Percentiles rank a stretch among this genome's conserved stretches.
phyloP scores from a whole-genome alignment of 2,329 filamentous ascomycete species.

The Fusarium avenaceum region DNA sequence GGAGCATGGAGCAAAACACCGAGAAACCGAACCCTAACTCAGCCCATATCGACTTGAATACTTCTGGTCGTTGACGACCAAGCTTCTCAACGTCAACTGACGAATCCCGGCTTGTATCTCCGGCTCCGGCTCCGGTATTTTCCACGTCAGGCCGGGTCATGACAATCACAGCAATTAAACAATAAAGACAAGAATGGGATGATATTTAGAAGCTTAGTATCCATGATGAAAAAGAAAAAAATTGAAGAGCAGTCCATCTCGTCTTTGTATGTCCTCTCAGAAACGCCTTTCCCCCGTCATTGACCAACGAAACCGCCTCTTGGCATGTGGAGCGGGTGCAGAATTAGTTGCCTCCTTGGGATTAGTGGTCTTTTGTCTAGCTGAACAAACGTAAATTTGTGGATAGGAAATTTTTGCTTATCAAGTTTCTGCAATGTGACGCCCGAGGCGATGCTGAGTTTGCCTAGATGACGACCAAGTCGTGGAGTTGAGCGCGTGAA shows the following conservation, averaged over 20 bases:
- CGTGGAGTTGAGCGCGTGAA: constrained; percentile 29
- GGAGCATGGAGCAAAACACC: constrained; percentile 45
- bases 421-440: constrained; percentile 13
- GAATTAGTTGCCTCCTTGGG: constrained; percentile 28
- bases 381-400: constrained; percentile 30
- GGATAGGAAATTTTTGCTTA: no score
- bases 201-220: neutral
- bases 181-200: neutral
- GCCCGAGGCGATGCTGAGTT: constrained; percentile 15
- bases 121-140: constrained; percentile 11
- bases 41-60: constrained; percentile 44
- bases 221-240: neutral
- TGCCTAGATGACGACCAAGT: constrained; percentile 22
- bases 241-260: constrained; percentile 17
- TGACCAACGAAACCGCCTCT: constrained; percentile 7
- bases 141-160: constrained; percentile 40
- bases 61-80: constrained; percentile 45
- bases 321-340: constrained; percentile 21
- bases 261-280: constrained; percentile 22
- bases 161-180: neutral
- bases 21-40: constrained; percentile 45
- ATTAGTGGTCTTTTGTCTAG: constrained; percentile 13
- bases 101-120: constrained; percentile 13
- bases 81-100: constrained; percentile 45
- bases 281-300: constrained; percentile 28